Percentiles rank a stretch among this genome's conserved stretches.
Evolutionary conservation across 1,284 basidiomycete genomes (phyloP).

Genomic region (Ganoderma sinense): DNA sequence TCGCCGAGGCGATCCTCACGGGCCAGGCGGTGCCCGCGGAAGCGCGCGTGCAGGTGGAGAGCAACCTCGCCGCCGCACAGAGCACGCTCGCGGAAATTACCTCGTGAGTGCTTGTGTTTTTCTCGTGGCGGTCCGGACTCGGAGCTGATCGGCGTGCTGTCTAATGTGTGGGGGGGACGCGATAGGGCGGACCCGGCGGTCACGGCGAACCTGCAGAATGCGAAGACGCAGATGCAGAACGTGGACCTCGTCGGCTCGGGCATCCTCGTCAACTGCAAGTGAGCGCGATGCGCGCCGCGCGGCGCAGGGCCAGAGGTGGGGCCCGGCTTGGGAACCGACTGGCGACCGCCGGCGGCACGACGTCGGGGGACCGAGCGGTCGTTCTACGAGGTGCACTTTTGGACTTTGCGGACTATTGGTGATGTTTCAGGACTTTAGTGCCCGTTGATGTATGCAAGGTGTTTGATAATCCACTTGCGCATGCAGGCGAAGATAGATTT

Average conservation of each 20-base stretch:
- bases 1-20: conserved; percentile 43
- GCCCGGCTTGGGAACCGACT: neutral
- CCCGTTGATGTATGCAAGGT: neutral
- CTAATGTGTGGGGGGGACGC: neutral
- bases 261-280: conserved; percentile 36
- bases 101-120: conserved; percentile 38
- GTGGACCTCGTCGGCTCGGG: conserved; percentile 30
- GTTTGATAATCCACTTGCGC: neutral
- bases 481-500: neutral
- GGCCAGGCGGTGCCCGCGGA: conserved; percentile 45
- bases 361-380: neutral
- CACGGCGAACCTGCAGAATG: conserved; percentile 27
- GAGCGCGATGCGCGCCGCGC: too few relatives aligned
- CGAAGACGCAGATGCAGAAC: conserved; percentile 25
- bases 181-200: conserved; percentile 29
- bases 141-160: neutral
- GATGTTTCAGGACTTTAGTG: neutral
- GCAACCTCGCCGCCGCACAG: conserved; percentile 41
- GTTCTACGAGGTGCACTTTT: neutral
- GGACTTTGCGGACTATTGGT: neutral
- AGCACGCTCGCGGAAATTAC: conserved; percentile 40
- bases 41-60: conserved; percentile 43
- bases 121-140: neutral
- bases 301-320: neutral
- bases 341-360: too few relatives aligned